Base-by-base conservation (phyloP, 495 filamentous ascomycete species). In the Podospora pseudopauciseta region DNA sequence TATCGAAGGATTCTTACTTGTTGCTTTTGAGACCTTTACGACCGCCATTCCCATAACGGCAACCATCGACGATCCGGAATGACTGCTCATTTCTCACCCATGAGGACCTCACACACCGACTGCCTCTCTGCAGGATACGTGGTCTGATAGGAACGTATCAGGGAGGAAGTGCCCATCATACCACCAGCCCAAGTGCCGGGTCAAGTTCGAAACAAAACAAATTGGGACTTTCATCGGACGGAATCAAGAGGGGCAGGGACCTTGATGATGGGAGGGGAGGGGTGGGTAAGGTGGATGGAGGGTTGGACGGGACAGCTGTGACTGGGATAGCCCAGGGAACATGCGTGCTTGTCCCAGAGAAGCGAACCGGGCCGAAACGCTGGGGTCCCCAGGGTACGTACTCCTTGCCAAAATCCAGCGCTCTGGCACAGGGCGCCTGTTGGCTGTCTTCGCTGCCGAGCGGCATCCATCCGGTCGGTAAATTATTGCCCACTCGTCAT, bases 401-500 rank as follows among this genome's bases (percentile, higher is more conserved):
- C 58, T 64, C 20, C n/a, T 65, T 23, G 64, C 23, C 39, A 49
- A 44, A 66, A 63, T 67, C 70, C 65, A 67, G 58, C 60, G 63
- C 65, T 26, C 54, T 58, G 67, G 66, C 13, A 58, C 65, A 19
- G 70, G 55, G 49, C 63, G 66, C 68, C 60, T 70, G 57, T 32
- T 70, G 63, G 69, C 70, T 67, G 62, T 63, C 27, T 49, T 49
- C 16, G 67, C 56, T 20, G 23, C 55, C n/a, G n/a, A 20, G 55
- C 66, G 63, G 70, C 66, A 68, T 68, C 72, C 72, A 63, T 67
- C 66, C 70, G 44, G 68, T 71, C 69, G 72, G 72, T 74, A 72
- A 68, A 68, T 71, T 58, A 18, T 19, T 70, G 63, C 64, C 54
- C 56, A 32, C 60, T 19, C 60, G 11, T 49, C 62, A 65, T 69